A percentile compares a stretch with the other conserved stretches of the same genome.
Evolutionary conservation across 2,329 filamentous ascomycete genomes (phyloP).

Genomic region (Calonectria leucothoes): DNA sequence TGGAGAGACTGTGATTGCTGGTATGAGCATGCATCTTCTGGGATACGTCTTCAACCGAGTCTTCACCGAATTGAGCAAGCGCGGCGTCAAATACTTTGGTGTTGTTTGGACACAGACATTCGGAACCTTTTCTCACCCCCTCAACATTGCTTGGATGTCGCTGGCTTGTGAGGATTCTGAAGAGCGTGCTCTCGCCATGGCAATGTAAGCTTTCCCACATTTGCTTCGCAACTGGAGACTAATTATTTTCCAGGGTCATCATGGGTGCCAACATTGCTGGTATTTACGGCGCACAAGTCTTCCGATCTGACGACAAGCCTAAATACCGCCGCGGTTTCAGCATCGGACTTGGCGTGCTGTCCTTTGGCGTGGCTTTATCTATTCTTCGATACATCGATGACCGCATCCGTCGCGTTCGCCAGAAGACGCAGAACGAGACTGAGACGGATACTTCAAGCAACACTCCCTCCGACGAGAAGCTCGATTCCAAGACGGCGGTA

Average conservation of each 20-base stretch:
- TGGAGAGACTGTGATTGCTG: slow-evolving; percentile 64
- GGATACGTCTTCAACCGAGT: slow-evolving; percentile 66
- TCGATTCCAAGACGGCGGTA: neutral
- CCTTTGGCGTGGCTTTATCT: slow-evolving; percentile 55
- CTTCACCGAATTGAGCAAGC: slow-evolving; percentile 58
- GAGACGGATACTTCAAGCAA: slow-evolving; percentile 20
- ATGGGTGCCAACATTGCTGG: slow-evolving; percentile 72
- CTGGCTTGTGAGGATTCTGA: slow-evolving; percentile 67
- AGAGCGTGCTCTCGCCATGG: slow-evolving; percentile 69
- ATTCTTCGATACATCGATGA: slow-evolving; percentile 58
- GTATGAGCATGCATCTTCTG: slow-evolving; percentile 58
- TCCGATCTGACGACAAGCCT: slow-evolving; percentile 63
- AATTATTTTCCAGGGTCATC: slow-evolving; percentile 56
- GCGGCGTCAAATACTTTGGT: slow-evolving; percentile 62
- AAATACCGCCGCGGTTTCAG: slow-evolving; percentile 63
- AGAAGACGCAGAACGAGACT: slow-evolving; percentile 11
- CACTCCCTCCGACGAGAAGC: slow-evolving; percentile 21
- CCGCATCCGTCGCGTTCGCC: slow-evolving; percentile 32
- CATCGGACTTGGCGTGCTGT: slow-evolving; percentile 56
- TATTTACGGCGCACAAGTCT: slow-evolving; percentile 71
- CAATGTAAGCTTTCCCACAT: slow-evolving; percentile 53
- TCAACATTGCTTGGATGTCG: slow-evolving; percentile 72
- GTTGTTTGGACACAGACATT: slow-evolving; percentile 68
- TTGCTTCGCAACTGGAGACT: neutral
- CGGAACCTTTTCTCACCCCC: slow-evolving; percentile 64